Evolutionary conservation across 306 rosid genomes (phyloP).

Genomic region (Mimosa pudica): DNA sequence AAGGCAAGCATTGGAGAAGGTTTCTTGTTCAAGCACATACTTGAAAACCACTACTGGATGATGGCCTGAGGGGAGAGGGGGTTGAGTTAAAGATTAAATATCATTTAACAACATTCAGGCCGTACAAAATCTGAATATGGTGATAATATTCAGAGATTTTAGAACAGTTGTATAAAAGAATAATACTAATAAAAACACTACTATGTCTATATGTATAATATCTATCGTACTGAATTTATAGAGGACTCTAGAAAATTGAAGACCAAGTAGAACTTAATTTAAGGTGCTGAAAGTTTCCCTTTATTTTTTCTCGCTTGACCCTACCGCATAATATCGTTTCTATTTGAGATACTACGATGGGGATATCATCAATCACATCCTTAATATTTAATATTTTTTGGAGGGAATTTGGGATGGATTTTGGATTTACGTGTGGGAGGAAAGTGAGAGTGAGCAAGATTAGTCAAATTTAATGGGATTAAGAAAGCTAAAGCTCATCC

Average conservation of each 20-base stretch:
- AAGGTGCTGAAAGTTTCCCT: neutral
- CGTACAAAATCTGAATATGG: too few relatives aligned
- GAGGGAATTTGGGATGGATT: neutral
- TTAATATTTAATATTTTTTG: neutral
- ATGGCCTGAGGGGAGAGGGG: too few relatives aligned
- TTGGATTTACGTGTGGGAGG: neutral
- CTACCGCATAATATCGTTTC: neutral
- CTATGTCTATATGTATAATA: too few relatives aligned
- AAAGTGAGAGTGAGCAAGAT: neutral
- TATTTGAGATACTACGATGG: neutral
- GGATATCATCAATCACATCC: neutral
- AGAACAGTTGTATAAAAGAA: too few relatives aligned
- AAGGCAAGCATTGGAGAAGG: too few relatives aligned
- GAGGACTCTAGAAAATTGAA: neutral
- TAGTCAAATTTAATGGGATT: slow-evolving; percentile 29
- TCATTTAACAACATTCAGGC: too few relatives aligned
- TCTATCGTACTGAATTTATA: neutral
- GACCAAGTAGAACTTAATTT: neutral
- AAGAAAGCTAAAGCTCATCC: slow-evolving; percentile 28
- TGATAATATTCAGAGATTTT: too few relatives aligned
- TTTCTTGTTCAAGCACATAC: too few relatives aligned
- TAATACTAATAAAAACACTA: too few relatives aligned
- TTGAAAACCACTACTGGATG: too few relatives aligned
- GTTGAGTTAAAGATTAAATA: too few relatives aligned
- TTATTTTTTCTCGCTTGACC: neutral